A percentile compares a stretch with the other conserved stretches of the same genome.
Conservation (phyloP, 345 rosid genomes). For the Lepidium sativum region DNA sequence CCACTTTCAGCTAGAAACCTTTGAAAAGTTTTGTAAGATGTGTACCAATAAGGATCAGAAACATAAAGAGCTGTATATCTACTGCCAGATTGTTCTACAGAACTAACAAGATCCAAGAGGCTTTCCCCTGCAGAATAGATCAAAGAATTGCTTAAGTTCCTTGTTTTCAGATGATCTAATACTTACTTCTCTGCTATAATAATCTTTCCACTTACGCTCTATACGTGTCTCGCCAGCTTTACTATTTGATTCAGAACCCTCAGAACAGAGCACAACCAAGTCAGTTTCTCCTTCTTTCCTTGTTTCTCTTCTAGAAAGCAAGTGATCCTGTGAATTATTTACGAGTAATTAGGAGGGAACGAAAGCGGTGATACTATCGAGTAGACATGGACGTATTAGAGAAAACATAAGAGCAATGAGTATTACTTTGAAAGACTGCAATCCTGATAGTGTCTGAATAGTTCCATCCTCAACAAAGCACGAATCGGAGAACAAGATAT, state of each 20-base stretch:
- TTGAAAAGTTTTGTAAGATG: constrained; percentile 42
- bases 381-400: too few relatives aligned
- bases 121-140: constrained; percentile 40
- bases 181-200: too few relatives aligned
- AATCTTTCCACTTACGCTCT: constrained; percentile 41
- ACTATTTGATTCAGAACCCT: constrained; percentile 28
- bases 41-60: constrained; percentile 52
- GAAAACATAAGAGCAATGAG: neutral
- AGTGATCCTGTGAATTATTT: neutral
- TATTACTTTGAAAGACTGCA: constrained; percentile 58
- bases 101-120: constrained; percentile 46
- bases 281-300: constrained; percentile 45
- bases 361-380: too few relatives aligned
- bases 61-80: constrained; percentile 64
- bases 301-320: constrained; percentile 48
- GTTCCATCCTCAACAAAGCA: constrained; percentile 56
- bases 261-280: constrained; percentile 60
- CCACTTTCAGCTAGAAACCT: constrained; percentile 61
- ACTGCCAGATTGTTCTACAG: constrained; percentile 49
- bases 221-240: constrained; percentile 31
- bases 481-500: constrained; percentile 61
- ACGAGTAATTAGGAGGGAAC: too few relatives aligned
- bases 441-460: constrained; percentile 47
- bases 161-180: too few relatives aligned
- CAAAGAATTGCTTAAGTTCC: too few relatives aligned